Evolutionary conservation across 176 grass and related monocot species (phyloP), one percentile per base, ranked within the genome.

Genomic region (Oryza meridionalis): DNA sequence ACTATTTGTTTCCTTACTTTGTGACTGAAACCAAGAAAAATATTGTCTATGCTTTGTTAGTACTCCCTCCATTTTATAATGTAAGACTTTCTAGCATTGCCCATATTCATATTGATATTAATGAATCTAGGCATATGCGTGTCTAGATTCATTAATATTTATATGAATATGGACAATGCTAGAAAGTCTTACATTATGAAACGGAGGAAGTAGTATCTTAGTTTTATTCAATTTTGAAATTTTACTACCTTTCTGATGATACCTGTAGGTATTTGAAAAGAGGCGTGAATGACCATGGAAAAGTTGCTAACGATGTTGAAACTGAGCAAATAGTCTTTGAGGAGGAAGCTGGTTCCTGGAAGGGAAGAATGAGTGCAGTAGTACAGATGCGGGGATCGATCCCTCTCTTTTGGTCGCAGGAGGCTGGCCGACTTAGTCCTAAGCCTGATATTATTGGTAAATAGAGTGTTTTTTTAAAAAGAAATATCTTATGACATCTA

Each of bases 221-320:
- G 64, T 78, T 42, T 82, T 68, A 14, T 85, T 77, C 32, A 70
- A 38, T 84, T 21, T 61, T 6, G 15, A n/a, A 68, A 84, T 75
- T 46, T 84, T 75, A 76, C 25, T 27, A 76, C 74, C 64, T 53
- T 22, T 70, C 43, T 12, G 33, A 66, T 69, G 32, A 77, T 73
- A 81, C 37, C 68, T 82, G 17, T 85, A 98, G 96, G 89, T 98
- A 90, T 88, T 87, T 95, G 68, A 98, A 98, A 92, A 93, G 96
- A 86, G 96, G 96, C 58, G 96, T 98, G 32, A 95, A 98, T 65
- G 96, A 95, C 84, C 78, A 88, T 80, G 96, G 96, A 71, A 98
- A 93, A 87, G 96, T 98, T 87, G 96, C 96, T 47, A 98, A 98
- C 75, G 96, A 98, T 83, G 96, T 98, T n/a, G 93, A 98, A 86